Conservation (phyloP, 257 asterid species). For the Nicotiana noctiflora region DNA sequence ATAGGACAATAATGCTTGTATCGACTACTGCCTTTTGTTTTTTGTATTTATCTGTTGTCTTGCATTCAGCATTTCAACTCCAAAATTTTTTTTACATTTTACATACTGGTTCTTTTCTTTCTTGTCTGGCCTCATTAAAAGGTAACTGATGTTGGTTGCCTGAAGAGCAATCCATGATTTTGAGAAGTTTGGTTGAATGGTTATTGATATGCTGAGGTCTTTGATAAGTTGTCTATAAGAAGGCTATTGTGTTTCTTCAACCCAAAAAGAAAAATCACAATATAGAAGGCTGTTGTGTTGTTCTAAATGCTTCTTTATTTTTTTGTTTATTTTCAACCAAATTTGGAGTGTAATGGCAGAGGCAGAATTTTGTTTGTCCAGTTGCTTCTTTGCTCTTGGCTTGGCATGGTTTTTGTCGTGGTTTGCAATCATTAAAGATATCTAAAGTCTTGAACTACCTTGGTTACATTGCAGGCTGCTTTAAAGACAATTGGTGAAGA, state of each 20-base stretch:
- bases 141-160: background rate
- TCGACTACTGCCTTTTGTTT: background rate
- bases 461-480: conserved; percentile 65
- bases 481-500: conserved; percentile 91
- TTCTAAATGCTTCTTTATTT: background rate
- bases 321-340: background rate
- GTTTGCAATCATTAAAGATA: background rate
- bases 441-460: conserved; percentile 1
- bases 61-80: background rate
- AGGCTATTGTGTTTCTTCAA: background rate
- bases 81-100: background rate
- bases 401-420: background rate
- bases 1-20: background rate
- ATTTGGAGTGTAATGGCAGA: background rate
- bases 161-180: background rate
- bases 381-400: background rate
- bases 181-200: background rate
- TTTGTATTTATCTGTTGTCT: background rate
- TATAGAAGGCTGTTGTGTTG: background rate
- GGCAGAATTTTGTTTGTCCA: background rate
- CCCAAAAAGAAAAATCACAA: no score
- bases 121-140: background rate
- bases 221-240: background rate
- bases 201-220: background rate
- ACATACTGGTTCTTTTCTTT: background rate